Evolutionary conservation across 371 early-diverging fungal genomes (phyloP), one percentile per base, ranked within the genome.

Genomic region (Mortierella sp.): DNA sequence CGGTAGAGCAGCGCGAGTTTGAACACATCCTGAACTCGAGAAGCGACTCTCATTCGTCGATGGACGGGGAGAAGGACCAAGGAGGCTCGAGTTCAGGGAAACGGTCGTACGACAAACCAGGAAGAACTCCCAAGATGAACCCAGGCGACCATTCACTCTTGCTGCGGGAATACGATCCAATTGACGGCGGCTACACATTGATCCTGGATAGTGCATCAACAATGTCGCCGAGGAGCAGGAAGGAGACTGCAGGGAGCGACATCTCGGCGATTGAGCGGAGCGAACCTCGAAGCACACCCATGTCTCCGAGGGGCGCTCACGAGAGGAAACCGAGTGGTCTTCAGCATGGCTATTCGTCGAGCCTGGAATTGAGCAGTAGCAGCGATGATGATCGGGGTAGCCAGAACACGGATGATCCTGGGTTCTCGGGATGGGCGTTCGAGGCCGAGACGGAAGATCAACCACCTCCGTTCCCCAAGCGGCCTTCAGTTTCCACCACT

Each of bases 101-200:
- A 39, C 47, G 52, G 19, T 13, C 13, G 10, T 63, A 58, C 69
- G 72, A 66, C 47, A 39, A 47, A 24, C n/a, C 16, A 2, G 47
- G 47, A 41, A 68, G 72, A 8, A 14, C 34, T 2, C 53, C 66
- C 24, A 71, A 58, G 52, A 8, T 44, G 34, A 71, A 55, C 47
- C 31, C 64, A 24, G 58, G 70, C 29, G 80, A 75, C 14, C 75
- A 71, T 8, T 70, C 76, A 9, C 47, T 71, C 1, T 45, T 76
- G 24, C 64, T 69, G 6, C 70, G 81, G 11, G 77, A 81, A 29
- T 81, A 81, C 52, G 81, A 81, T 24, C 81, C 81, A 2, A 71
- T 81, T 40, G 81, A 81, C 14, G 81, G 81, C 0, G 81, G 77
- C 29, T 81, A 81, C 50, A 73, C 74, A 22, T 58, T 81, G 14